Evolutionary conservation across 768 basidiomycete genomes (phyloP).

Genomic region (Collybia sordida): DNA sequence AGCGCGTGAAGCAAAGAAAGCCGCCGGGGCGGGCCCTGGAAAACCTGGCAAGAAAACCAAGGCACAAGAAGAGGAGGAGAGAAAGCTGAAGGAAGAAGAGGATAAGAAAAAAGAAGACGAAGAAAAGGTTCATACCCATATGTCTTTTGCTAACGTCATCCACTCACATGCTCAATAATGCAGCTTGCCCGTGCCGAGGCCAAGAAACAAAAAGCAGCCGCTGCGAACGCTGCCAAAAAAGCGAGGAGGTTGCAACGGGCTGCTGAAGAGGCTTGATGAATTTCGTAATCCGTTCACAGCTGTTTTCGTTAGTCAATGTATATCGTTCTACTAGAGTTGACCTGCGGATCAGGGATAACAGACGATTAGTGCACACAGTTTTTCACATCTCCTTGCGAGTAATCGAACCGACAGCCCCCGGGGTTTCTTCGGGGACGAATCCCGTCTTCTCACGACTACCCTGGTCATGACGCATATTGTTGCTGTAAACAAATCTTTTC

Average conservation of each 20-base stretch:
- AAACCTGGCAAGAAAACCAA: conserved; percentile 66
- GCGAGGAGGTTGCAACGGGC: conserved; percentile 67
- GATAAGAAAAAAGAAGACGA: conserved; percentile 80
- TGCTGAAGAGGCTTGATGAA: conserved; percentile 32
- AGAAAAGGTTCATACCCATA: conserved; percentile 59
- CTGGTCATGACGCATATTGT: no score
- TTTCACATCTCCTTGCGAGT: no score
- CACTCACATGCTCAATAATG: conserved; percentile 1
- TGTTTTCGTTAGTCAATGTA: no score
- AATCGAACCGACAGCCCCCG: no score
- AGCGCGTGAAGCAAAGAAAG: conserved; percentile 89
- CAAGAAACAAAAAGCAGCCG: conserved; percentile 82
- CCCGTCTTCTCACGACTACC: no score
- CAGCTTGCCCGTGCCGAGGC: conserved; percentile 67
- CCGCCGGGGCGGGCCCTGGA: conserved; percentile 39
- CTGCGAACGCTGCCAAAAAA: conserved; percentile 91
- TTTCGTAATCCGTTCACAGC: no score
- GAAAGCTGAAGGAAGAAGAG: conserved; percentile 68
- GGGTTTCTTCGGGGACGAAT: no score
- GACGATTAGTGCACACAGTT: no score
- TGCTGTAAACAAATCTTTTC: no score
- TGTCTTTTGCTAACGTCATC: neutral
- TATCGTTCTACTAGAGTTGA: no score
- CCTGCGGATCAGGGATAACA: no score
- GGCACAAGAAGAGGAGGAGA: conserved; percentile 74